These are phyloP conservation scores for Solanum appendiculatum DNA, from an alignment of 257 asterid genomes.

Conservation along the genomic window DNA sequence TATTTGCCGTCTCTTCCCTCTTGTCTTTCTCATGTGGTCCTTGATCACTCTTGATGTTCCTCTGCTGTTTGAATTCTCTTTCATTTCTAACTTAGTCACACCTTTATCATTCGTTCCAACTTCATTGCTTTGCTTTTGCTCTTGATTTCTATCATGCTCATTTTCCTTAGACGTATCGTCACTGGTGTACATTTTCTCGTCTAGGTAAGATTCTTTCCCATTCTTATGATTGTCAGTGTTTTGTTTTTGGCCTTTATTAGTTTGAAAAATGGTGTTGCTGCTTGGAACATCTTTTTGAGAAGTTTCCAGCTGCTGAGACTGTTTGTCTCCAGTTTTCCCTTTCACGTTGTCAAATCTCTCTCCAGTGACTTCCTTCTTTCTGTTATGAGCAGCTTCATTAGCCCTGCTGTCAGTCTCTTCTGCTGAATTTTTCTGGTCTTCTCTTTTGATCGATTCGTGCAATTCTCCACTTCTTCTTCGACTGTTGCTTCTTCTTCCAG, in stretches of 20 bases:
- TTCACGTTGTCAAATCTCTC: neutral
- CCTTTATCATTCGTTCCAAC: neutral
- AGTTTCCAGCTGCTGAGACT: neutral
- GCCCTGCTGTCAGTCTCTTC: neutral
- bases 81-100: constrained; percentile 20
- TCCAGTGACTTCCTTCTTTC: neutral
- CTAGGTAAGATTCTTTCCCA: neutral
- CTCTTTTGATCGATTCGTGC: neutral
- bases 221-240: neutral
- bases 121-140: neutral
- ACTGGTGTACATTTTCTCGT: neutral
- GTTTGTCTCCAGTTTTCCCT: constrained; percentile 6
- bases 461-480: neutral
- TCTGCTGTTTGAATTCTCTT: constrained; percentile 2
- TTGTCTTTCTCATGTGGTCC: constrained; percentile 9
- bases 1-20: constrained; percentile 31
- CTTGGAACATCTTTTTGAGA: constrained; percentile 1
- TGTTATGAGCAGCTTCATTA: neutral
- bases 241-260: neutral
- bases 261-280: neutral
- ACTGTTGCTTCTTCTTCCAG: neutral
- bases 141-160: constrained; percentile 3
- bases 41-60: neutral
- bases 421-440: neutral
- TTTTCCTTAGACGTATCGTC: neutral